Evolutionary conservation across 73 alveolate species (phyloP), one percentile per base, ranked within the genome.

Genomic region (Effrenium voratum): DNA sequence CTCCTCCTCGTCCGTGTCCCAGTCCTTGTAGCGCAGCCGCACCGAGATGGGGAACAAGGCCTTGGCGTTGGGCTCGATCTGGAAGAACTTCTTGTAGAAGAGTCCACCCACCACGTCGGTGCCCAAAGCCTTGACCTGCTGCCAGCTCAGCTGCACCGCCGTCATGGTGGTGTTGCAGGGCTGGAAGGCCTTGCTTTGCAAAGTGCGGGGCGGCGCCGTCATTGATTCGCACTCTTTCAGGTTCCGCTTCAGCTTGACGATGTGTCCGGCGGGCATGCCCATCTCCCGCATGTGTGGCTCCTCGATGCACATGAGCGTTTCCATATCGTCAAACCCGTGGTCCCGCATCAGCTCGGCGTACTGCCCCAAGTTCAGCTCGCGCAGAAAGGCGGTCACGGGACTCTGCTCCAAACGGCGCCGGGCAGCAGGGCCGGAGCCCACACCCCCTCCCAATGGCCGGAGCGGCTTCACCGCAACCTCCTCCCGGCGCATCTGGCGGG

Each of bases 1-100:
- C 73, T 86, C 94, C 41, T 86, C 94, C 83, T 86, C 94, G 32
- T 86, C 94, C 3, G 94, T 86, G 79, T 86, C 94, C 94, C 94
- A 86, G 80, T 86, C 94, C 68, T 86, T 86, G 94, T 86, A 86
- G 66, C 94, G 94, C 84, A 86, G 32, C 44, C 94, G 94, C 83
- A 86, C 66, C 49, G 68, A 26, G 34, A 86, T 57, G 41, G 94
- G 94, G 94, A 86, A 86, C 83, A 86, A 44, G 45, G 82, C 83
- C 47, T 86, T 86, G 0, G 94, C 94, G 4, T 82, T 36, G 22
- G 94, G 94, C 68, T 86, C 94, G 8, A 86, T n/a, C 59, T 50
- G 44, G 94, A 86, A 86, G 83, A 86, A 86, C 83, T 86, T 86
- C 84, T 86, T 86, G 68, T 86, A 86, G 94, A 86, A 86, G 32